Percentiles rank a stretch among this genome's conserved stretches.
Conservation (phyloP, 2,329 filamentous ascomycete species). For the Diaporthe sp. region DNA sequence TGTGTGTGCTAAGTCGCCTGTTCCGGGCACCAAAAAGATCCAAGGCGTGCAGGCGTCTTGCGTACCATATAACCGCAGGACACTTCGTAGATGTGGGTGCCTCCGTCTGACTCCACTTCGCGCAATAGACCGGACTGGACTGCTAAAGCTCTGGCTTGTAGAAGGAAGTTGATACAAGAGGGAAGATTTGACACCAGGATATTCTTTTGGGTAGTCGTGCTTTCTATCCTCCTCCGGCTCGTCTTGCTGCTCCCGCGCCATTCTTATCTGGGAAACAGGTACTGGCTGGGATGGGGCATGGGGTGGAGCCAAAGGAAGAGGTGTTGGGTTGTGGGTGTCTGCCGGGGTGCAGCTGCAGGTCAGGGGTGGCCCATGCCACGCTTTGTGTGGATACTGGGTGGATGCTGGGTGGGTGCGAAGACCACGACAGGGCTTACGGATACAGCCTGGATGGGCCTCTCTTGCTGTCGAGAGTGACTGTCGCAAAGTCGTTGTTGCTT, state of each 20-base stretch:
- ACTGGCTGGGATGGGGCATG: conserved; percentile 40
- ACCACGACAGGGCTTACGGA: conserved; percentile 45
- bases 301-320: conserved; percentile 40
- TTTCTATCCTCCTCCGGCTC: conserved; percentile 42
- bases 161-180: conserved; percentile 36
- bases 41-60: conserved; percentile 29
- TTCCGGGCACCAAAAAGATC: conserved; percentile 4
- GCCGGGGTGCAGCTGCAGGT: conserved; percentile 46
- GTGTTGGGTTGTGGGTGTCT: conserved; percentile 43
- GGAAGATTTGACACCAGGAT: conserved; percentile 27
- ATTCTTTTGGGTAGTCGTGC: conserved; percentile 41
- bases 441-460: conserved; percentile 38
- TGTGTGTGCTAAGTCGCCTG: conserved; percentile 8
- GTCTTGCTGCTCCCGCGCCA: conserved; percentile 41
- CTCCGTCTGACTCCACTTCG: conserved; percentile 38
- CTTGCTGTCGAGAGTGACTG: conserved; percentile 45
- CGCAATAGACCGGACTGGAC: conserved; percentile 14
- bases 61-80: conserved; percentile 22
- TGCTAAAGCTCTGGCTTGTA: conserved; percentile 33
- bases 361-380: conserved; percentile 44
- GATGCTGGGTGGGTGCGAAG: conserved; percentile 45
- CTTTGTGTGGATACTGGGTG: conserved; percentile 36
- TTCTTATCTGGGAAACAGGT: conserved; percentile 44
- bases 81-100: conserved; percentile 26
- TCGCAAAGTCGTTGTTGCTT: conserved; percentile 40